Conservation (phyloP, 2,329 filamentous ascomycete species). For the Emmonsiellopsis sp. region DNA sequence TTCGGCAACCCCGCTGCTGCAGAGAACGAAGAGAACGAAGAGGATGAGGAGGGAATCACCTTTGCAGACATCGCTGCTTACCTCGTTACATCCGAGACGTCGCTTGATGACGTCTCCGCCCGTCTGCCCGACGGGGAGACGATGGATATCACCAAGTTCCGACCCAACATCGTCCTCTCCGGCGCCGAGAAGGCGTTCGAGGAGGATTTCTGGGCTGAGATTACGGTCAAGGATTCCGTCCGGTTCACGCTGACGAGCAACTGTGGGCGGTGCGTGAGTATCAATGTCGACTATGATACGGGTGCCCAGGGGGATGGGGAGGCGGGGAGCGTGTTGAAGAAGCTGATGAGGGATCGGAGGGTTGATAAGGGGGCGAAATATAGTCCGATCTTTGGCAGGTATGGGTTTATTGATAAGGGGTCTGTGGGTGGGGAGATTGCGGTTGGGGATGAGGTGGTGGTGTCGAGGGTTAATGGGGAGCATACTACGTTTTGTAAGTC, state of each 20-base stretch:
- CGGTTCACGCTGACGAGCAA: slow-evolving; percentile 56
- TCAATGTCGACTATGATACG: slow-evolving; percentile 63
- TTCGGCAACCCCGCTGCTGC: background rate
- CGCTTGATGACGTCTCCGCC: slow-evolving; percentile 55
- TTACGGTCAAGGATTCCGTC: slow-evolving; percentile 33
- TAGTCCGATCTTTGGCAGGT: slow-evolving; percentile 63
- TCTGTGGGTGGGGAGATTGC: slow-evolving; percentile 32
- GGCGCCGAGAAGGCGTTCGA: slow-evolving; percentile 50
- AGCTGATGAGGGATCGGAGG: slow-evolving; percentile 58
- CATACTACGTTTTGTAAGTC: slow-evolving; percentile 47
- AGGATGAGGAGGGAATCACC: slow-evolving; percentile 45
- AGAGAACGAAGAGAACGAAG: background rate
- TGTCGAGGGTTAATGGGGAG: slow-evolving; percentile 42
- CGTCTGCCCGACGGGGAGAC: slow-evolving; percentile 41
- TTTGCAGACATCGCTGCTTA: slow-evolving; percentile 71
- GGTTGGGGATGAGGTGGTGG: slow-evolving; percentile 48
- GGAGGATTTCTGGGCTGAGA: slow-evolving; percentile 63
- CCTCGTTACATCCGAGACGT: slow-evolving; percentile 61
- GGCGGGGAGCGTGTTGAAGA: slow-evolving; percentile 55
- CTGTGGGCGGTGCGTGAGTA: slow-evolving; percentile 57
- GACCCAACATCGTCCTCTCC: slow-evolving; percentile 62
- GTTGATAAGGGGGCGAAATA: slow-evolving; percentile 61
- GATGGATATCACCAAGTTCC: slow-evolving; percentile 60
- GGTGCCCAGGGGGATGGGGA: slow-evolving; percentile 50
- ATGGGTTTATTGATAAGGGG: slow-evolving; percentile 49